Conservation (phyloP, 139 green algal genomes). For the Eudorina sp. region DNA sequence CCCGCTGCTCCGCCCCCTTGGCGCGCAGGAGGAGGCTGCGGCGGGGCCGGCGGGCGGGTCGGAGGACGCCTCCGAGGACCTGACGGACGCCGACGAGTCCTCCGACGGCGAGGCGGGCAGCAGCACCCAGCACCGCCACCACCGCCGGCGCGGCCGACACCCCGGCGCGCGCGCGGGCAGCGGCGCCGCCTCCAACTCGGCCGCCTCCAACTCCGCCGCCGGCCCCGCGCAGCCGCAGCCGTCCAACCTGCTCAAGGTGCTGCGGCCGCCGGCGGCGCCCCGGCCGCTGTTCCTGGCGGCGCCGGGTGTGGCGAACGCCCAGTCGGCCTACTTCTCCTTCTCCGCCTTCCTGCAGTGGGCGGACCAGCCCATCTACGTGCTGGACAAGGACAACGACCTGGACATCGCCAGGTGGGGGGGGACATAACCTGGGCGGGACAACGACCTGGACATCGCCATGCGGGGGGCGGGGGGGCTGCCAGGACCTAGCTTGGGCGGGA, state of each 20-base stretch:
- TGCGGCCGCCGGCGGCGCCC: conserved; percentile 64
- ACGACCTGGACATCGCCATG: too few species aligned
- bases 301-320: conserved; percentile 91
- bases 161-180: neutral
- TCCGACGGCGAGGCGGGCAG: too few species aligned
- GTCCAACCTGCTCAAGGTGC: conserved; percentile 80
- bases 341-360: conserved; percentile 59
- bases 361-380: conserved; percentile 90
- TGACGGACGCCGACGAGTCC: too few species aligned
- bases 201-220: conserved; percentile 4
- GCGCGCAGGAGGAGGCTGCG: too few species aligned
- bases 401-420: conserved; percentile 62
- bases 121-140: too few species aligned
- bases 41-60: too few species aligned
- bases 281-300: conserved; percentile 90
- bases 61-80: too few species aligned
- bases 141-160: neutral
- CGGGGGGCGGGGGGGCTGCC: too few species aligned
- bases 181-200: neutral
- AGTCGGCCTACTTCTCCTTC: conserved; percentile 85
- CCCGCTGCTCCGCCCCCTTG: too few species aligned
- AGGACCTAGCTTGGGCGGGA: too few species aligned
- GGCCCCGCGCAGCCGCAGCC: conserved; percentile 49
- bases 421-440: too few species aligned
- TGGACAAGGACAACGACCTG: conserved; percentile 95